Percentiles rank a stretch among this genome's conserved stretches.
Evolutionary conservation across 1,284 basidiomycete species (phyloP).

Genomic region (Microbotryum violaceum): DNA sequence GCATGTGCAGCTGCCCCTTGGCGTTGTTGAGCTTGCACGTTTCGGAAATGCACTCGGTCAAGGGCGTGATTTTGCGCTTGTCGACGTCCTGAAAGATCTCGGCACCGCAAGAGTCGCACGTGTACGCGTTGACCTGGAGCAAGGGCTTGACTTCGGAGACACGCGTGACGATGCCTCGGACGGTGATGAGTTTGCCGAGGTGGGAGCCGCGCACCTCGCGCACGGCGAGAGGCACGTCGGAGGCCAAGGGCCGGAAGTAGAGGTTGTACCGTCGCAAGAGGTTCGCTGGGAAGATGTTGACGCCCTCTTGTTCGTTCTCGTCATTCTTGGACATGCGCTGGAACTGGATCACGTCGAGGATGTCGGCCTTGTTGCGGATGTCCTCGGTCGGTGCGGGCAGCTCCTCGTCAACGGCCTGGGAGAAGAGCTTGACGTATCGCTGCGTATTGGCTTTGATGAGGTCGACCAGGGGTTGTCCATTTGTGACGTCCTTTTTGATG

Average conservation of each 20-base stretch:
- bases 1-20: conserved; percentile 89
- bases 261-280: conserved; percentile 90
- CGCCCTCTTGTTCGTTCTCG: conserved; percentile 55
- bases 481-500: conserved; percentile 57
- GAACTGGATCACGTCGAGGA: conserved; percentile 88
- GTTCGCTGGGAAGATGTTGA: conserved; percentile 71
- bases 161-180: conserved; percentile 94
- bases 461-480: conserved; percentile 55
- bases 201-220: conserved; percentile 78
- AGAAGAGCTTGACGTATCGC: conserved; percentile 84
- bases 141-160: conserved; percentile 98
- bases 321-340: conserved; percentile 84
- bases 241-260: conserved; percentile 78
- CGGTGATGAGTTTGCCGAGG: conserved; percentile 86
- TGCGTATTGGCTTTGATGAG: conserved; percentile 77
- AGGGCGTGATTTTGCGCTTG: conserved; percentile 84
- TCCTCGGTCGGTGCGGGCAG: conserved; percentile 81
- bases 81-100: conserved; percentile 98
- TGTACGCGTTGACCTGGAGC: conserved; percentile 94
- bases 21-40: conserved; percentile 80
- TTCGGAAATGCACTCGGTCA: conserved; percentile 75
- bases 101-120: conserved; percentile 94
- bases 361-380: conserved; percentile 66
- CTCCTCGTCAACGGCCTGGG: conserved; percentile 79
- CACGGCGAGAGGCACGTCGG: conserved; percentile 68